Percentiles rank a stretch among this genome's conserved stretches.
Conservation (phyloP, 345 rosid species). For the Populus tremula region DNA sequence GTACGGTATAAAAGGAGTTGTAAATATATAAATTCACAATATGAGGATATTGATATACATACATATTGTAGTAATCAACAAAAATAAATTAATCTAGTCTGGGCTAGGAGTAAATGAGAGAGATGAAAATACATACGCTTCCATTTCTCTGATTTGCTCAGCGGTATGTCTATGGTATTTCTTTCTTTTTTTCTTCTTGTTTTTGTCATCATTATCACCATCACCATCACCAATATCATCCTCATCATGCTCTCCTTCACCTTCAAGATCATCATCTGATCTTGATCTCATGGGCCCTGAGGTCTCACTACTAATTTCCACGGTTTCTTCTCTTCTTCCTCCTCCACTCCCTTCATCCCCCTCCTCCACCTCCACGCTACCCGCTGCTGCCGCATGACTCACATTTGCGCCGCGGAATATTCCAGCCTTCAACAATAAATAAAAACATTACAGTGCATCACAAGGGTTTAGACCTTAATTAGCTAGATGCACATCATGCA, state of each 20-base stretch:
- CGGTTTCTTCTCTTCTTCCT: constrained; percentile 59
- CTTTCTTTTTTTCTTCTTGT: constrained; percentile 87
- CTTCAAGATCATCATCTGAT: constrained; percentile 75
- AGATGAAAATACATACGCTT: constrained; percentile 53
- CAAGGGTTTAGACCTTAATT: background rate
- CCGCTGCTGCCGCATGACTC: constrained; percentile 35
- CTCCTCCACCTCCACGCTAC: constrained; percentile 59
- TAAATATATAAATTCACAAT: background rate
- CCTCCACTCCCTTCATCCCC: constrained; percentile 66
- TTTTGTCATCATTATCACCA: constrained; percentile 38
- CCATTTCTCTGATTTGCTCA: constrained; percentile 97
- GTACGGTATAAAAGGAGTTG: too few relatives aligned
- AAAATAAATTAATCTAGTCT: background rate
- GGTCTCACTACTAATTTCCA: constrained; percentile 92
- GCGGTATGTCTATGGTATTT: constrained; percentile 94
- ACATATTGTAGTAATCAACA: background rate
- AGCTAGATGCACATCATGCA: background rate
- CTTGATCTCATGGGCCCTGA: constrained; percentile 83
- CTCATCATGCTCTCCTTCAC: constrained; percentile 51
- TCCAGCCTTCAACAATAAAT: constrained; percentile 58
- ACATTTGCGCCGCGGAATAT: constrained; percentile 68
- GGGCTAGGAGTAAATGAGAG: background rate
- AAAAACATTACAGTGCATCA: background rate
- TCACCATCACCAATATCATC: constrained; percentile 43
- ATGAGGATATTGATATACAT: background rate